Base-by-base conservation (phyloP, 2,329 filamentous ascomycete species). In the Scedosporium minutisporum region DNA sequence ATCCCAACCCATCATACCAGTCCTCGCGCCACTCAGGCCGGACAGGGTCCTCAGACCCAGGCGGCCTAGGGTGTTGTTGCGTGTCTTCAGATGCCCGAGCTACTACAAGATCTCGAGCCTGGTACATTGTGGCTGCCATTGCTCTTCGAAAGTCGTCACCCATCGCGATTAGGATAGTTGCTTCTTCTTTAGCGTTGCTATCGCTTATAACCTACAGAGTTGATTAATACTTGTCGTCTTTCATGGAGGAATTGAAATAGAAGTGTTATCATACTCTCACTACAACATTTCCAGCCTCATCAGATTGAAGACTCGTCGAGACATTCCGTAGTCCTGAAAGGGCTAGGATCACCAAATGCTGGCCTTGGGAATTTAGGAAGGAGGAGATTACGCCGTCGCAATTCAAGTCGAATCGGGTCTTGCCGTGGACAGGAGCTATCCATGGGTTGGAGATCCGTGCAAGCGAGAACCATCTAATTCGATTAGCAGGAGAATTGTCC, bases 1-100 rank as follows among this genome's bases (percentile, higher is more conserved):
- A 99, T 0, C 92, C 90, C 44, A 99, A 78, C 0, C 92, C 91
- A 72, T 97, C 95, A 70, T 93, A 93, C 92, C 93, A 97, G 64
- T 90, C 86, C 66, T 95, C 86, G 58, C 90, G 77, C 91, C 91
- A 96, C 70, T 86, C 74, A 5, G 80, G 75, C 62, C 80, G 79
- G 41, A 87, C 74, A 4, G 80, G 80, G 27, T 78, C 75, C 16
- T 74, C 73, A 69, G 64, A 27, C 23, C 51, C 14, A 9, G n/a
- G 6, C 14, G 23, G 16, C 21, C 12, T 29, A 53, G 4, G 46
- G 2, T 14, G 29, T 12, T 4, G 12, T 14, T 55, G 51, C 9
- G 44, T 3, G n/a, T 33, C 41, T 61, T 61, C n/a, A n/a, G 10
- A 42, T 9, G 16, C 16, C 48, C 25, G 7, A 12, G 12, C 67